Evolutionary conservation across 768 basidiomycete genomes (phyloP), one percentile per base, ranked within the genome.

Genomic region (Lactarius trivialis): DNA sequence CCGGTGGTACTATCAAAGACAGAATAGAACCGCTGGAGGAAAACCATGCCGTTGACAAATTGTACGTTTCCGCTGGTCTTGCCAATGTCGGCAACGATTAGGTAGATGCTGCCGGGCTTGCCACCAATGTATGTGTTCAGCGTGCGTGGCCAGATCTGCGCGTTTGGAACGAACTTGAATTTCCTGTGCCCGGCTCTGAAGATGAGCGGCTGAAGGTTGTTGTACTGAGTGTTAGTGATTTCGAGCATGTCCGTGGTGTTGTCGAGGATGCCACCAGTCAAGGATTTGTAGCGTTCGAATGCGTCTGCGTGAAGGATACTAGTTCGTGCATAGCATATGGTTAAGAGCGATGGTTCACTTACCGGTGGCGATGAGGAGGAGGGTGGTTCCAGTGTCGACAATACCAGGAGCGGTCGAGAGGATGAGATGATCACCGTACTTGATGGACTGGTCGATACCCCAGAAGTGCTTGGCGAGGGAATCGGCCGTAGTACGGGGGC

Each of bases 11-110:
- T 83, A 69, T 88, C 86, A 68, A 74, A 86, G 39, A 85, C 85
- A 33, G 81, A 76, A 74, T 86, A 87, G 79, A 83, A 87, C 17
- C 86, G 82, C 72, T 82, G 77, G 28, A 85, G 74, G 77, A 82
- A 85, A 5, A 71, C 67, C 68, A 74, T 76, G 19, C 83, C 81
- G 70, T 82, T 78, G 70, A 85, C 76, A 65, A 84, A 83, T 72
- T 82, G 80, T 17, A 84, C 70, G 15, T 81, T 52, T 79, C 81
- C 11, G 74, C 68, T 32, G 67, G 65, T 1, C 72, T 65, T 30
- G 81, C 82, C 37, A 79, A 64, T 69, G n/a, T 69, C 66, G 21
- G 53, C 57, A 54, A 78, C 73, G 56, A 79, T 68, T 33, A 75
- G 72, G 69, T 81, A 81, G 34, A 81, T 71, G 60, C 63, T 57